Percentiles rank a stretch among this genome's conserved stretches.
phyloP scores from a whole-genome alignment of 768 basidiomycete genomes.

The Termitomyces sp. region DNA sequence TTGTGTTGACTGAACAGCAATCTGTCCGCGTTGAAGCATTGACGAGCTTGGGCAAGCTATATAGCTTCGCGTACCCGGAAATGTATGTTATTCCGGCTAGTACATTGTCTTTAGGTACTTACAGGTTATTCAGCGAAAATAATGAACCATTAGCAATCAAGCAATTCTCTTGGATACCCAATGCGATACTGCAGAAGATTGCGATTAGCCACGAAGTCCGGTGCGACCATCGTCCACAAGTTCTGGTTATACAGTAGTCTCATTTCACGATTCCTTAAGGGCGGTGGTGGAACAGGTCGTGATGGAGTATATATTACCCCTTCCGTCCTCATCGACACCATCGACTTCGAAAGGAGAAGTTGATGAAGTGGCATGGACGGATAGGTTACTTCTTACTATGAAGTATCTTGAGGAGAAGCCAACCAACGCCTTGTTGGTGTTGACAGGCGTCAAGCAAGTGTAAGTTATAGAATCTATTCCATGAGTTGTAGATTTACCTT shows the following conservation, averaged over 20 bases:
- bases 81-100: constrained; percentile 57
- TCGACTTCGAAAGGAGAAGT: constrained; percentile 50
- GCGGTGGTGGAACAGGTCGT: constrained; percentile 62
- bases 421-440: constrained; percentile 47
- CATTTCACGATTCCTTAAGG: constrained; percentile 25
- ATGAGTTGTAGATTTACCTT: not conserved
- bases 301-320: constrained; percentile 75
- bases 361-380: constrained; percentile 84
- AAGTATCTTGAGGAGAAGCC: constrained; percentile 58
- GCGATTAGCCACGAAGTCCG: constrained; percentile 52
- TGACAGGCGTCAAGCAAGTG: constrained; percentile 63
- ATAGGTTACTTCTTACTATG: constrained; percentile 72
- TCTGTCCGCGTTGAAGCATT: constrained; percentile 73
- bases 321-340: constrained; percentile 48
- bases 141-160: constrained; percentile 64
- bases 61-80: constrained; percentile 78
- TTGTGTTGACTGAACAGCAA: constrained; percentile 30
- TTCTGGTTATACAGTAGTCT: not conserved
- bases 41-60: constrained; percentile 71
- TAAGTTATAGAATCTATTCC: constrained; percentile 29
- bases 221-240: constrained; percentile 27
- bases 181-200: constrained; percentile 56
- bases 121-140: constrained; percentile 58
- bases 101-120: not conserved
- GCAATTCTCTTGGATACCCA: constrained; percentile 94